phyloP scores from a whole-genome alignment of 352 stramenopile species.

The Globisporangium lucens region DNA sequence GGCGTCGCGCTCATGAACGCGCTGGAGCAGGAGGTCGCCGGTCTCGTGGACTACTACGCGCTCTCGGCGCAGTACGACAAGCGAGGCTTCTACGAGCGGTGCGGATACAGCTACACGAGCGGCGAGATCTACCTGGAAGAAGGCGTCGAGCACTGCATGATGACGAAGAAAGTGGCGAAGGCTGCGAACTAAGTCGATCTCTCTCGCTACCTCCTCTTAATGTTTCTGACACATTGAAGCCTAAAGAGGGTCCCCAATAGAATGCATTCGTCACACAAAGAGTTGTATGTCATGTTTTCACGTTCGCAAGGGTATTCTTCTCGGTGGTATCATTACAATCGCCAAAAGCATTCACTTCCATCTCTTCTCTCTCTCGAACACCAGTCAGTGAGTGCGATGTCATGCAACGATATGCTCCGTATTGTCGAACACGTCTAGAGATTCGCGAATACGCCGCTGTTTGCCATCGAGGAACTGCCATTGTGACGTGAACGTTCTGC shows the following conservation, averaged over 20 bases:
- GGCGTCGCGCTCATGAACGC: constrained; percentile 39
- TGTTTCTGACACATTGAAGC: no score
- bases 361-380: no score
- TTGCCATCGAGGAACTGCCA: no score
- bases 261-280: background rate
- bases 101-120: constrained; percentile 46
- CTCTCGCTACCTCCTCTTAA: background rate
- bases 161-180: constrained; percentile 30
- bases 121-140: constrained; percentile 59
- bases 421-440: no score
- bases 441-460: no score
- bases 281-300: no score
- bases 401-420: no score
- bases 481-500: no score
- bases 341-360: no score
- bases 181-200: background rate
- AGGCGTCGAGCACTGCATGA: constrained; percentile 53
- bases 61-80: constrained; percentile 53
- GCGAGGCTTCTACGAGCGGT: constrained; percentile 67
- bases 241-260: background rate
- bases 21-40: constrained; percentile 28
- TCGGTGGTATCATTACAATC: no score
- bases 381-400: no score
- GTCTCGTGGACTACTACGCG: constrained; percentile 32
- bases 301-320: no score